These are phyloP conservation scores for Pneumocystis sp. DNA, from an alignment of 1,139 yeast genomes.

Conservation along the genomic window DNA sequence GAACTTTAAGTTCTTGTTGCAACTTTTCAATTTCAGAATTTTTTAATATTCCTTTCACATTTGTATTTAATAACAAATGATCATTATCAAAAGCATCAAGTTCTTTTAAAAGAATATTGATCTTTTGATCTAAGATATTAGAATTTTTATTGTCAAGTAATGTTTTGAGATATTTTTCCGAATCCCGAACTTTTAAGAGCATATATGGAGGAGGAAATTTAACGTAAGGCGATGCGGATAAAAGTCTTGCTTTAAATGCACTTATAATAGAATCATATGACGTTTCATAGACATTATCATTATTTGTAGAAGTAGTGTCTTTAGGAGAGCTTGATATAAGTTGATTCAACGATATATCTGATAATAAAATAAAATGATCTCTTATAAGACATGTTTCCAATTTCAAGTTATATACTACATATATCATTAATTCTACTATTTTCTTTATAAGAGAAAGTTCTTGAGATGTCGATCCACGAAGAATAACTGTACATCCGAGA, in stretches of 20 bases:
- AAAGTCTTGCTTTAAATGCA: slow-evolving; percentile 19
- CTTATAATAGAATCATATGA: not conserved
- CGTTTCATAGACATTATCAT: not conserved
- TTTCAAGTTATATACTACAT: slow-evolving; percentile 59
- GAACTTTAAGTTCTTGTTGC: not conserved
- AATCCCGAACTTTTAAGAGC: slow-evolving; percentile 19
- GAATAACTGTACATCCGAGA: slow-evolving; percentile 65
- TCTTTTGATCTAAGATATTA: not conserved
- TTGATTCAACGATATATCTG: slow-evolving; percentile 19
- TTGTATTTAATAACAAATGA: not conserved
- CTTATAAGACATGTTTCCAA: slow-evolving; percentile 69
- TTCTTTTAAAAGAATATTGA: not conserved
- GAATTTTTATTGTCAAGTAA: not conserved
- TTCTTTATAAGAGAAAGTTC: slow-evolving; percentile 53
- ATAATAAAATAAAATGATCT: slow-evolving; percentile 51
- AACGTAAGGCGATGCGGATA: slow-evolving; percentile 67
- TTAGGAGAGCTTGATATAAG: not conserved
- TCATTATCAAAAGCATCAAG: not conserved
- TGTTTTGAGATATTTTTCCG: not conserved
- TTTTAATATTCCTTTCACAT: not conserved
- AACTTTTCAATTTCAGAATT: slow-evolving; percentile 3
- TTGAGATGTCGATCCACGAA: slow-evolving; percentile 57
- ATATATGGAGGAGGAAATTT: slow-evolving; percentile 52
- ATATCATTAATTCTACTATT: slow-evolving; percentile 65
- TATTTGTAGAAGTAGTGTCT: not conserved